These are phyloP conservation scores for Plasmodium fragile DNA, from an alignment of 169 alveolate genomes.

Conservation along the genomic window DNA sequence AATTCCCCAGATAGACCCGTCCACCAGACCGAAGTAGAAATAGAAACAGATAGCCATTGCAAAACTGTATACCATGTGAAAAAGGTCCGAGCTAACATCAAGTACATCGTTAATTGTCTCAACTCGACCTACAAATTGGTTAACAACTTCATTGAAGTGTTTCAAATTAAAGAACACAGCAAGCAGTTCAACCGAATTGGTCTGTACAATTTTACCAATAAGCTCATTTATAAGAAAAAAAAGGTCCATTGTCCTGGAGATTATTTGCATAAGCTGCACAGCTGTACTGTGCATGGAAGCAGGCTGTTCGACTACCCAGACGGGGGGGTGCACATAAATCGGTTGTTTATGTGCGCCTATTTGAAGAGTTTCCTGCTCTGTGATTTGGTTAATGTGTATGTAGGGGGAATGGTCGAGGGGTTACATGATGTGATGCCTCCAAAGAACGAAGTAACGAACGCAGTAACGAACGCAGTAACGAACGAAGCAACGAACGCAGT, in stretches of 20 bases:
- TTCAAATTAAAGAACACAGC: conserved; percentile 18
- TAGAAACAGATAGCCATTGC: neutral
- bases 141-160: conserved; percentile 11
- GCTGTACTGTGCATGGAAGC: neutral
- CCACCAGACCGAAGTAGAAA: neutral
- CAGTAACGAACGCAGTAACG: neutral
- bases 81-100: conserved; percentile 21
- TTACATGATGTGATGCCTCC: neutral
- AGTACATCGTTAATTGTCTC: conserved; percentile 41
- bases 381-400: conserved; percentile 28
- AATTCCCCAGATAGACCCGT: neutral
- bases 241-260: neutral
- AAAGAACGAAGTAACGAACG: neutral
- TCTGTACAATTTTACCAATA: conserved; percentile 25
- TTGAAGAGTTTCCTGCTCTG: neutral
- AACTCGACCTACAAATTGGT: conserved; percentile 51
- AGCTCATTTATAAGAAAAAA: conserved; percentile 7
- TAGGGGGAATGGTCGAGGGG: neutral
- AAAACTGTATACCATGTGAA: neutral
- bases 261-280: conserved; percentile 6
- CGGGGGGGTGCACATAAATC: conserved; percentile 27
- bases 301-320: neutral
- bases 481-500: neutral
- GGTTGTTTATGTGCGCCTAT: conserved; percentile 39
- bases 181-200: conserved; percentile 10